Base-by-base conservation (phyloP, 768 basidiomycete genomes). In the Clavulina sp. region DNA sequence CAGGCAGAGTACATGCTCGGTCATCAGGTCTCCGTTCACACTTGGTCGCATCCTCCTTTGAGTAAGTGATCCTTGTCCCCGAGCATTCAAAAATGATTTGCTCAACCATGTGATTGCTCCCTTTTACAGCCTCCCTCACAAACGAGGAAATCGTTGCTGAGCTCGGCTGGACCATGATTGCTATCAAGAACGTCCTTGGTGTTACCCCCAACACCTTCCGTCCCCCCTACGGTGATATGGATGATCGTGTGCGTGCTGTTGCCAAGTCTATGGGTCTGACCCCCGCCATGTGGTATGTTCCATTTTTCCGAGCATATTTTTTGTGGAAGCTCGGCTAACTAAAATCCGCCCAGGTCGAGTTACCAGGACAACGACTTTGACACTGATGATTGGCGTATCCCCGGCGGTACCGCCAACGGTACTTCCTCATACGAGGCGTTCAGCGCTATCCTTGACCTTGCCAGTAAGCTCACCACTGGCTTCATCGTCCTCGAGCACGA, bases 401-500 rank as follows among this genome's bases (percentile, higher is more conserved):
- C 85, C 34, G 84, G 75, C 56, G 87, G 87, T 7, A 50, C 64
- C n/a, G 76, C 80, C 13, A 73, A 68, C 32, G 84, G 81, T n/a
- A 61, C 69, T n/a, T 68, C 76, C 29, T 76, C 81, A 24, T 75
- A 76, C 58, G 66, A 72, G 32, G 77, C 74, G 32, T 92, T 93
- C 67, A 64, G 88, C 59, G 61, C 62, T 31, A 87, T 95, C 65
- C 71, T 96, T 43, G 66, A 66, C 48, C 79, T 81, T 56, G 82
- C 84, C 2, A 70, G 77, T 4, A 64, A 52, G 47, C 59, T 71
- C 41, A 49, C 62, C 55, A 62, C 59, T 72, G 88, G 60, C 7
- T 95, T 96, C 70, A 77, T 92, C 59, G 85, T 92, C 31, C 70
- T 97, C 51, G 73, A 89, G 63, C 87, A 91, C 59, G 92, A 95